Conservation (phyloP, 257 asterid genomes). For the Henckelia pumila region DNA sequence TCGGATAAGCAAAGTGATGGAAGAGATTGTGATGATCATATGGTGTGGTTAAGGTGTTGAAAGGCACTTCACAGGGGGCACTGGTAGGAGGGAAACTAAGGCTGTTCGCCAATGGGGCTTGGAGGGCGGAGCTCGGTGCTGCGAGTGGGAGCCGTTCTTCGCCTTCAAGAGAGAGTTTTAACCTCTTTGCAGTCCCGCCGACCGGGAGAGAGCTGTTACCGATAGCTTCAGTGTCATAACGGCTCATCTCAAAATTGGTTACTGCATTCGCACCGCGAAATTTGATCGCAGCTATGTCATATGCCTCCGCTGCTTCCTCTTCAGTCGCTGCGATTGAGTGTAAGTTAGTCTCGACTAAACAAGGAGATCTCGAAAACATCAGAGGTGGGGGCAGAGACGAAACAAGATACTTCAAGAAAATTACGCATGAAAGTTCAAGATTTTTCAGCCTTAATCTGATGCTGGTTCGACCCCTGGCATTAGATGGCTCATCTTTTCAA, state of each 20-base stretch:
- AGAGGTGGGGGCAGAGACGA: no score
- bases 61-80: slow-evolving; percentile 65
- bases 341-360: no score
- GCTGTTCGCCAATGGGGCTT: slow-evolving; percentile 42
- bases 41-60: slow-evolving; percentile 54
- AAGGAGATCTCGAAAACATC: no score
- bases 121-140: slow-evolving; percentile 19
- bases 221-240: slow-evolving; percentile 80
- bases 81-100: slow-evolving; percentile 50
- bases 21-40: slow-evolving; percentile 34
- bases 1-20: no score
- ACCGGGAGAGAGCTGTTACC: slow-evolving; percentile 79
- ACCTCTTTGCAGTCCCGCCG: slow-evolving; percentile 77
- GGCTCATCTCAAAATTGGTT: slow-evolving; percentile 87
- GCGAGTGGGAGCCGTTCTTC: slow-evolving; percentile 39
- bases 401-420: no score
- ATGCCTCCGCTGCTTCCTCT: slow-evolving; percentile 99
- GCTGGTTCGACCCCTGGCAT: no score
- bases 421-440: no score
- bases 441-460: no score
- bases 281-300: slow-evolving; percentile 94
- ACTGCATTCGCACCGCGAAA: slow-evolving; percentile 82
- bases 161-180: slow-evolving; percentile 58
- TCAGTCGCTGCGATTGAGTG: slow-evolving; percentile 60
- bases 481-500: no score